Percentiles rank a stretch among this genome's conserved stretches.
Conservation (phyloP, 2,329 filamentous ascomycete genomes). For the Chaetomium globosum region DNA sequence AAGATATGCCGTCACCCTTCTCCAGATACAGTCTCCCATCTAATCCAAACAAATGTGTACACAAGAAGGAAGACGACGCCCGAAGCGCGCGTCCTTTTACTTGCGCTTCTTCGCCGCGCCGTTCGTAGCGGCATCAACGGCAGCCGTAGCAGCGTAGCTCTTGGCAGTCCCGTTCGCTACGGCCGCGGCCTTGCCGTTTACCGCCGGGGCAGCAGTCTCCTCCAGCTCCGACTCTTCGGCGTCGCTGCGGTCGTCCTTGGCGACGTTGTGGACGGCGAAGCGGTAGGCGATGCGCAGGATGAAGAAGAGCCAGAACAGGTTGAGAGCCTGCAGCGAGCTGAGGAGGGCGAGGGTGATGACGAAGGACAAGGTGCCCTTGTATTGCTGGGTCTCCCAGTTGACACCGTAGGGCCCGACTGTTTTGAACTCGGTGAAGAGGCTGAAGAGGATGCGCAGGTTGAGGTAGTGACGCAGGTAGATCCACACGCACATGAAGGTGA, state of each 20-base stretch:
- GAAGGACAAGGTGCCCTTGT: slow-evolving; percentile 73
- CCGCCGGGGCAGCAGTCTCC: slow-evolving; percentile 28
- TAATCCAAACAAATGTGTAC: slow-evolving; percentile 5
- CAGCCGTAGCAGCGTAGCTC: slow-evolving; percentile 3
- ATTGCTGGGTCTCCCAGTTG: slow-evolving; percentile 75
- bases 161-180: slow-evolving; percentile 37
- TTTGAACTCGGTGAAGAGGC: slow-evolving; percentile 73
- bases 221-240: slow-evolving; percentile 63
- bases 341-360: slow-evolving; percentile 68
- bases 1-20: not conserved
- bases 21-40: not conserved
- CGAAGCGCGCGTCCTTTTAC: slow-evolving; percentile 6
- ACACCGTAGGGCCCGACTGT: slow-evolving; percentile 74
- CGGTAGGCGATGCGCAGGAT: slow-evolving; percentile 75
- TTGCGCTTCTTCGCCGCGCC: slow-evolving; percentile 23
- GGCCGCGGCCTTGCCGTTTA: slow-evolving; percentile 32
- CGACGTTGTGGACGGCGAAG: slow-evolving; percentile 63
- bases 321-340: slow-evolving; percentile 69
- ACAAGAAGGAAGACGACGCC: not conserved
- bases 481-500: slow-evolving; percentile 79
- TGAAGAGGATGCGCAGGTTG: slow-evolving; percentile 75
- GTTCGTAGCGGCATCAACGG: not conserved
- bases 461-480: slow-evolving; percentile 87
- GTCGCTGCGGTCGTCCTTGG: slow-evolving; percentile 73
- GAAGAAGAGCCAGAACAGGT: slow-evolving; percentile 80